phyloP scores from a whole-genome alignment of 345 rosid species.

The Cochlearia excelsa region DNA sequence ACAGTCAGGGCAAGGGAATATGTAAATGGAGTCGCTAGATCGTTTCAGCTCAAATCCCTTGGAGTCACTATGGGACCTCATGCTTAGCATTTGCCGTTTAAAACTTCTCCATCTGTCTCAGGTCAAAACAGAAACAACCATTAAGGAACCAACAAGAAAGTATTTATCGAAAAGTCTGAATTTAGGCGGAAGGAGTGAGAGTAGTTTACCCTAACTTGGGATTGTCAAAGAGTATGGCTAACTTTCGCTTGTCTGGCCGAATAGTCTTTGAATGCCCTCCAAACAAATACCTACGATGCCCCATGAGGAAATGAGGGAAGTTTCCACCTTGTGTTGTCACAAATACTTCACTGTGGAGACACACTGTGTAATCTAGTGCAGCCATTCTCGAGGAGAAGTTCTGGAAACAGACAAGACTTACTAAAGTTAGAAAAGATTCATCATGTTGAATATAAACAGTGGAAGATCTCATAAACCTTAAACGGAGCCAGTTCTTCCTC shows the following conservation, averaged over 20 bases:
- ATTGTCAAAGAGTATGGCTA: constrained; percentile 89
- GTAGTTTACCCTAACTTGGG: constrained; percentile 66
- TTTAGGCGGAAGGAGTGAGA: no score
- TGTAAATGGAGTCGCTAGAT: constrained; percentile 78
- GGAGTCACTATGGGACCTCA: constrained; percentile 89
- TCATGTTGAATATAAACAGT: not conserved
- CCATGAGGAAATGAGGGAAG: constrained; percentile 97
- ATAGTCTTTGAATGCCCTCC: constrained; percentile 97
- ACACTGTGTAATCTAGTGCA: constrained; percentile 97
- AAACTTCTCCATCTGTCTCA: constrained; percentile 80
- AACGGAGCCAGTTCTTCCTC: constrained; percentile 84
- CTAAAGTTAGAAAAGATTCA: constrained; percentile 27
- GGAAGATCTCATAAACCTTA: constrained; percentile 47
- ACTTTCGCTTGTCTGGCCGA: constrained; percentile 93
- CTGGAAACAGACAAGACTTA: constrained; percentile 44
- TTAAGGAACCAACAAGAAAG: no score
- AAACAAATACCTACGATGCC: constrained; percentile 82
- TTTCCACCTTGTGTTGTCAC: constrained; percentile 99
- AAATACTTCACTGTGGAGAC: constrained; percentile 99
- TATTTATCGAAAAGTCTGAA: no score
- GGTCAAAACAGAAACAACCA: not conserved
- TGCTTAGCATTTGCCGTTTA: constrained; percentile 81
- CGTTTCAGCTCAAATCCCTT: constrained; percentile 91
- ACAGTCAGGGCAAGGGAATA: constrained; percentile 97
- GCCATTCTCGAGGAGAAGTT: constrained; percentile 99